phyloP scores from a whole-genome alignment of 306 rosid species.

The Ceratonia siliqua region DNA sequence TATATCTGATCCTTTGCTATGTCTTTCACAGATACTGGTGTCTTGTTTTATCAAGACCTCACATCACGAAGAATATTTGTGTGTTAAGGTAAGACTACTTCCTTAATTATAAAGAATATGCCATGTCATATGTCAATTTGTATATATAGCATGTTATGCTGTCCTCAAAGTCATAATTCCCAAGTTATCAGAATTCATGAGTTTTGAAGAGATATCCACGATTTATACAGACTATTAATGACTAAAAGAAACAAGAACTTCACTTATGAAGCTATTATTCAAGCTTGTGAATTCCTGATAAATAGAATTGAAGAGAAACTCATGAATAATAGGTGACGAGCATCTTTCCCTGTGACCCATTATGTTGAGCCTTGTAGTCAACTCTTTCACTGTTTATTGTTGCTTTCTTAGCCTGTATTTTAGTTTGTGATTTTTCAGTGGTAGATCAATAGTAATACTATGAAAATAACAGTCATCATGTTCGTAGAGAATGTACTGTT shows the following conservation, averaged over 20 bases:
- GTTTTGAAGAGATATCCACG: conserved; percentile 14
- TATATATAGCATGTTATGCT: background rate
- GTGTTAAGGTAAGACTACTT: conserved; percentile 76
- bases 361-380: background rate
- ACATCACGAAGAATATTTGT: conserved; percentile 81
- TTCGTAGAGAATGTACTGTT: background rate
- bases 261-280: background rate
- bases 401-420: background rate
- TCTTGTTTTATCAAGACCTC: conserved; percentile 97
- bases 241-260: background rate
- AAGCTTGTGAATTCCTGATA: background rate
- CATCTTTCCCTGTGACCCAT: background rate
- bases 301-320: conserved; percentile 7
- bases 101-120: conserved; percentile 16
- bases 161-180: conserved; percentile 5
- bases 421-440: background rate
- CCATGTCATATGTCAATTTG: conserved; percentile 7
- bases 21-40: conserved; percentile 67
- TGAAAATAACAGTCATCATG: background rate
- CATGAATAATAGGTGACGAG: background rate
- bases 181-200: background rate
- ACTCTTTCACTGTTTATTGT: background rate
- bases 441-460: background rate
- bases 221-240: background rate
- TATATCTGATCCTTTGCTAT: conserved; percentile 19